Percentiles rank a stretch among this genome's conserved stretches.
Evolutionary conservation across 2,329 filamentous ascomycete genomes (phyloP).

Genomic region (Colletotrichum sansevieriae): DNA sequence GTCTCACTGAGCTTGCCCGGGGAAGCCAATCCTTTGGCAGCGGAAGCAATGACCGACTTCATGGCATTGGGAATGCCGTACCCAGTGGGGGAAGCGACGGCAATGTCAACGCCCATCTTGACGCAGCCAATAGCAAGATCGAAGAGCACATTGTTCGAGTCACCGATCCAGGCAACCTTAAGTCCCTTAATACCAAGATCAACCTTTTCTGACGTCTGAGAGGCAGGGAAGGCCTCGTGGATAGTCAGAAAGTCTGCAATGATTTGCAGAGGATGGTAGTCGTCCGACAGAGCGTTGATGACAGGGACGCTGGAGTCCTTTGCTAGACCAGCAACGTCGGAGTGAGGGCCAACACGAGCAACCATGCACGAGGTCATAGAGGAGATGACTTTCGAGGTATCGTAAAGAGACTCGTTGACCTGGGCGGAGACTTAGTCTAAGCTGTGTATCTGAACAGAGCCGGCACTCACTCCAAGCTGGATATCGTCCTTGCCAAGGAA

Average conservation of each 20-base stretch:
- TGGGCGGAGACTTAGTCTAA: constrained; percentile 48
- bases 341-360: constrained; percentile 81
- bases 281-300: constrained; percentile 89
- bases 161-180: constrained; percentile 96
- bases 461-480: constrained; percentile 80
- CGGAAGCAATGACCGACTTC: constrained; percentile 76
- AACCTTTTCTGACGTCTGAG: constrained; percentile 47
- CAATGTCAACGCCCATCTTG: constrained; percentile 88
- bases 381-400: constrained; percentile 93
- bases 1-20: constrained; percentile 81
- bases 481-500: constrained; percentile 97
- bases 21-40: constrained; percentile 67
- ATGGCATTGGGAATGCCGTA: constrained; percentile 86
- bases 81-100: constrained; percentile 87
- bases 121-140: constrained; percentile 89
- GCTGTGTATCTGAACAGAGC: neutral
- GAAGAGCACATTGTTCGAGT: constrained; percentile 97
- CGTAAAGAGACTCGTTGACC: constrained; percentile 95
- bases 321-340: constrained; percentile 79
- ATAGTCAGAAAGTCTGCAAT: constrained; percentile 96
- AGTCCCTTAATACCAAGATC: constrained; percentile 80
- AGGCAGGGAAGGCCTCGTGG: constrained; percentile 77
- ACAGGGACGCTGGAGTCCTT: constrained; percentile 82
- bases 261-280: constrained; percentile 93
- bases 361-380: constrained; percentile 90